phyloP scores from a whole-genome alignment of 2,329 filamentous ascomycete species.

The Coniochaeta sp. region DNA sequence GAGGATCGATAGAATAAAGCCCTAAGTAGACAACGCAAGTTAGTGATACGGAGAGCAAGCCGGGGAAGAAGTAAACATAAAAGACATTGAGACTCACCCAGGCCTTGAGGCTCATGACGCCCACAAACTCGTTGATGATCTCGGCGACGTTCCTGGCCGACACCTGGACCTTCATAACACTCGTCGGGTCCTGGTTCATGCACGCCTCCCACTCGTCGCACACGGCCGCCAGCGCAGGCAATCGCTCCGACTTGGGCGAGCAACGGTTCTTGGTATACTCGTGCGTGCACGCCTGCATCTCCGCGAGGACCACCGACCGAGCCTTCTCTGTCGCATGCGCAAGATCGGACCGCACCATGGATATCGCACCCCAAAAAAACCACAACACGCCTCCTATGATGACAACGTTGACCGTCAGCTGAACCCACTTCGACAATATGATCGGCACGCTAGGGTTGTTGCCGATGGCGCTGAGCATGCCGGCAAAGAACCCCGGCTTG shows the following conservation, averaged over 20 bases:
- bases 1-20: slow-evolving; percentile 41
- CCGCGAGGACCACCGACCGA: slow-evolving; percentile 59
- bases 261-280: slow-evolving; percentile 75
- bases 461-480: slow-evolving; percentile 43
- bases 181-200: slow-evolving; percentile 76
- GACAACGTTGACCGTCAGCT: slow-evolving; percentile 56
- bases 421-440: slow-evolving; percentile 52
- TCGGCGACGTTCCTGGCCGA: slow-evolving; percentile 83
- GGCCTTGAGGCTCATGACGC: slow-evolving; percentile 79
- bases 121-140: slow-evolving; percentile 90
- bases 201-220: slow-evolving; percentile 82
- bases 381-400: slow-evolving; percentile 52
- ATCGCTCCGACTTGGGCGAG: slow-evolving; percentile 48
- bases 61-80: background rate
- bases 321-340: slow-evolving; percentile 62
- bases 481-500: slow-evolving; percentile 28
- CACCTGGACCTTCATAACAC: slow-evolving; percentile 71
- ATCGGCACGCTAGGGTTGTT: slow-evolving; percentile 52
- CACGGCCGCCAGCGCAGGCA: slow-evolving; percentile 64
- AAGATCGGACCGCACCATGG: slow-evolving; percentile 68
- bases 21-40: slow-evolving; percentile 1
- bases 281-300: slow-evolving; percentile 66
- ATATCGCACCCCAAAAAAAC: slow-evolving; percentile 61
- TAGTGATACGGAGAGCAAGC: slow-evolving; percentile 7
- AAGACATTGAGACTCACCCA: slow-evolving; percentile 35